Evolutionary conservation across 768 basidiomycete species (phyloP).

Genomic region (Pleurotus ostreatus): DNA sequence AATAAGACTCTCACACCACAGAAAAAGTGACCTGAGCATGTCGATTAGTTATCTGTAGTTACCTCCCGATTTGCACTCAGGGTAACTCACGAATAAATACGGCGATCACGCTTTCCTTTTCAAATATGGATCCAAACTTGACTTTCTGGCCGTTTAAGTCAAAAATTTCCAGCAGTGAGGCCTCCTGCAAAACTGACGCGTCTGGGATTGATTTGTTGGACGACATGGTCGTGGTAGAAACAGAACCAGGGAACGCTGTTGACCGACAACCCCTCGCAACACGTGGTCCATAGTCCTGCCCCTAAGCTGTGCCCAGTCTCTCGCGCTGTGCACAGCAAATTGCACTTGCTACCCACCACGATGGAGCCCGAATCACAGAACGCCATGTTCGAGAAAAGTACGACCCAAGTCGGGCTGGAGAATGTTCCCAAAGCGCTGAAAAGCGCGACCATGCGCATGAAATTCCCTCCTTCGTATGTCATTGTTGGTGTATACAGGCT

Average conservation of each 20-base stretch:
- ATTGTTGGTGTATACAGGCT: slow-evolving; percentile 83
- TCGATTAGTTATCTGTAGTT: too few species aligned
- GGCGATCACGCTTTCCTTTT: slow-evolving; percentile 47
- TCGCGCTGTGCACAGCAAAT: background rate
- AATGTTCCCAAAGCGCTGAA: slow-evolving; percentile 44
- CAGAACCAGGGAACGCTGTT: background rate
- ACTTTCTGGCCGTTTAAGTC: slow-evolving; percentile 43
- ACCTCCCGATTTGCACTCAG: too few species aligned
- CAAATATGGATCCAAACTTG: slow-evolving; percentile 48
- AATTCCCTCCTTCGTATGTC: slow-evolving; percentile 80
- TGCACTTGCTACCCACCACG: background rate
- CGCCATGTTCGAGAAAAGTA: slow-evolving; percentile 22
- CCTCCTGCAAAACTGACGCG: slow-evolving; percentile 27
- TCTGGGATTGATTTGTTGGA: slow-evolving; percentile 27
- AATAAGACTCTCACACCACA: slow-evolving; percentile 44
- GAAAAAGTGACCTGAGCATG: slow-evolving; percentile 50
- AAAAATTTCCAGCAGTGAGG: slow-evolving; percentile 35
- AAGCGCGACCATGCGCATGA: slow-evolving; percentile 56
- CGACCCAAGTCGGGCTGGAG: slow-evolving; percentile 9
- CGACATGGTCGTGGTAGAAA: slow-evolving; percentile 13
- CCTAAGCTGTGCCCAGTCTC: background rate
- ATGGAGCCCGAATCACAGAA: slow-evolving; percentile 27
- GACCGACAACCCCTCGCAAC: background rate
- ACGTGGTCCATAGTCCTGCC: background rate
- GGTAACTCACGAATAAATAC: slow-evolving; percentile 55